Evolutionary conservation across 2,329 filamentous ascomycete genomes (phyloP).

Genomic region (Colletotrichum nymphaeae): DNA sequence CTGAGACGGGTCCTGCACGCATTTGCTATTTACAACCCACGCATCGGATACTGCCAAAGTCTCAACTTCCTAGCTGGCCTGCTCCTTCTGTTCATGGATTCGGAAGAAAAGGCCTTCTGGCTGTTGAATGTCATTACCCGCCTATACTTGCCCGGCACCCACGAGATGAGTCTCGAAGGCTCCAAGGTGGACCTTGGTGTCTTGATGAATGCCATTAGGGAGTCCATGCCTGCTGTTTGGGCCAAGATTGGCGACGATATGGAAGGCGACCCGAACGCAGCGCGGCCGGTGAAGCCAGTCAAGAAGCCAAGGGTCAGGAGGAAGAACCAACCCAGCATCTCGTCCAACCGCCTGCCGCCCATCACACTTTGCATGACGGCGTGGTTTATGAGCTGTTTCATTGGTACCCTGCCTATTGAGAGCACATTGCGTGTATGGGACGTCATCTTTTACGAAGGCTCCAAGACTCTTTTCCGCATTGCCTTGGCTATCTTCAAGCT

Average conservation of each 20-base stretch:
- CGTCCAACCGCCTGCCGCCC: constrained; percentile 76
- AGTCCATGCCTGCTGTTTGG: constrained; percentile 86
- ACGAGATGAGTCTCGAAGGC: constrained; percentile 89
- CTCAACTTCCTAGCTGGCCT: constrained; percentile 95
- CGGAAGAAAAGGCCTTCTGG: constrained; percentile 93
- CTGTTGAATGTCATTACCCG: constrained; percentile 92
- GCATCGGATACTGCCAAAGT: constrained; percentile 94
- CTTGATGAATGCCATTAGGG: constrained; percentile 86
- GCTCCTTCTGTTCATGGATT: constrained; percentile 85
- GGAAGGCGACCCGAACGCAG: constrained; percentile 59
- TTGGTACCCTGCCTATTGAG: constrained; percentile 92
- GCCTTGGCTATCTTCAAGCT: constrained; percentile 92
- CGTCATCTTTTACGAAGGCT: constrained; percentile 94
- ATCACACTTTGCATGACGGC: constrained; percentile 93
- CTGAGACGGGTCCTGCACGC: constrained; percentile 88
- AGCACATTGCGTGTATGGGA: constrained; percentile 95
- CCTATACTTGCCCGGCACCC: constrained; percentile 88
- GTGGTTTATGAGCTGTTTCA: constrained; percentile 98
- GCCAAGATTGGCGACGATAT: constrained; percentile 86
- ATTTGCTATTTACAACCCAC: constrained; percentile 90
- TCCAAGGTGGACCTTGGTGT: constrained; percentile 95
- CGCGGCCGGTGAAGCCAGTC: constrained; percentile 43
- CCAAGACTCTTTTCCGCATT: constrained; percentile 92
- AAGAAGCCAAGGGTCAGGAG: constrained; percentile 50
- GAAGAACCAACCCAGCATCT: constrained; percentile 51